Evolutionary conservation across 2,329 filamentous ascomycete genomes (phyloP).

Genomic region (Drechslera avenae): DNA sequence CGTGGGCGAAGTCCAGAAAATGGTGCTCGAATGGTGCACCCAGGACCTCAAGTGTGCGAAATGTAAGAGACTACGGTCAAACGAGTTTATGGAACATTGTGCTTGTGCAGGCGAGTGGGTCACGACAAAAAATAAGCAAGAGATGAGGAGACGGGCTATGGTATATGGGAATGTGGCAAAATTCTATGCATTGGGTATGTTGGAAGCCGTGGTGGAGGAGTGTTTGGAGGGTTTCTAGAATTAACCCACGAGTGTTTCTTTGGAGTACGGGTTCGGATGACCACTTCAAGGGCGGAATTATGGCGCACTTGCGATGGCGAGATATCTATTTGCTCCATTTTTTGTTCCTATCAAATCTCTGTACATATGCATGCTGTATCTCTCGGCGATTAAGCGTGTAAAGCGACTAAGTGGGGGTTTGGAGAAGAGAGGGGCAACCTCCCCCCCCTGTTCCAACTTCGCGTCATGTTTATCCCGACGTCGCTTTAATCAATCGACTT

Average conservation of each 20-base stretch:
- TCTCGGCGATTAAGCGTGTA: constrained; percentile 3
- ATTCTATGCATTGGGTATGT: constrained; percentile 81
- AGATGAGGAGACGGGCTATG: constrained; percentile 66
- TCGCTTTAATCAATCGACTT: not conserved
- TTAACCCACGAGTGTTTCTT: not conserved
- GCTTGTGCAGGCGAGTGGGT: constrained; percentile 88
- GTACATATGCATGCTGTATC: not conserved
- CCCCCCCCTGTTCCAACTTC: not conserved
- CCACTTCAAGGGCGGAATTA: not conserved
- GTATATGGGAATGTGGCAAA: constrained; percentile 76
- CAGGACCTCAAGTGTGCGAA: constrained; percentile 90
- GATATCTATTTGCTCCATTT: no score
- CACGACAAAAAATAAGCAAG: constrained; percentile 69
- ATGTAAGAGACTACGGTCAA: constrained; percentile 69
- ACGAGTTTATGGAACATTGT: constrained; percentile 97
- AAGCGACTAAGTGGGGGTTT: constrained; percentile 10
- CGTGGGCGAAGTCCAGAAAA: constrained; percentile 74
- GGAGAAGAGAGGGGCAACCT: not conserved
- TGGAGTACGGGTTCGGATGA: no score
- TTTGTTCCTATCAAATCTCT: no score
- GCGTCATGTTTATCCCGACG: constrained; percentile 13
- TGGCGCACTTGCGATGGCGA: not conserved
- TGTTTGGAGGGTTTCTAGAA: constrained; percentile 56
- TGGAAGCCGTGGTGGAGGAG: constrained; percentile 74
- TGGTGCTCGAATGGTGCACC: constrained; percentile 79